Conservation (phyloP, 192 early-diverging fungal species). For the Coemansia pectinata region DNA sequence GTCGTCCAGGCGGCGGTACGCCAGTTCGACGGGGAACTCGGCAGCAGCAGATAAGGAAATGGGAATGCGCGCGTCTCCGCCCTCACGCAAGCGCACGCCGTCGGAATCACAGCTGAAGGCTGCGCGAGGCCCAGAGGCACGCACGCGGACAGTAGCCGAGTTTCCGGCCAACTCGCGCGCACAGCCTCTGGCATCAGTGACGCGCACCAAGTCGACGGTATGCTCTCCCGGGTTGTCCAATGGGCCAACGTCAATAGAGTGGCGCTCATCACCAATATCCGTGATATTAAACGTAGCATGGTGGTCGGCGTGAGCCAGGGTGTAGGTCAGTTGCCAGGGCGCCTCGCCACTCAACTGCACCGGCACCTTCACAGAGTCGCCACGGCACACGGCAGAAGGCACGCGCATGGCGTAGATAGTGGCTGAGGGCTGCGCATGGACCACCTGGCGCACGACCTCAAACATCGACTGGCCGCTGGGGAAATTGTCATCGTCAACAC, state of each 20-base stretch:
- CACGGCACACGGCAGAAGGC: conserved; percentile 21
- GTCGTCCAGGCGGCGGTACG: conserved; percentile 34
- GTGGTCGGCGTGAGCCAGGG: conserved; percentile 27
- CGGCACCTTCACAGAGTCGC: conserved; percentile 37
- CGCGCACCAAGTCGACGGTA: conserved; percentile 35
- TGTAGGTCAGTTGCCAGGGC: conserved; percentile 56
- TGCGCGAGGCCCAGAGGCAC: conserved; percentile 35
- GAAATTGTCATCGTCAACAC: conserved; percentile 49
- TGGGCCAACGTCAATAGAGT: conserved; percentile 24
- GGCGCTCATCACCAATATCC: conserved; percentile 23
- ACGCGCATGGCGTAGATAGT: conserved; percentile 20
- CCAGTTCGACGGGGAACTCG: conserved; percentile 43
- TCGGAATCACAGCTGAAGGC: conserved; percentile 34
- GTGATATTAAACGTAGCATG: conserved; percentile 13
- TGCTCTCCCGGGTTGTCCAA: conserved; percentile 34
- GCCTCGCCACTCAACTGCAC: conserved; percentile 57
- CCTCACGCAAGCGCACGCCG: conserved; percentile 34
- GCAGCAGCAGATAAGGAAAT: conserved; percentile 18
- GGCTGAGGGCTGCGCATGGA: conserved; percentile 52
- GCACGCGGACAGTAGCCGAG: conserved; percentile 28
- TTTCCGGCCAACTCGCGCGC: conserved; percentile 34
- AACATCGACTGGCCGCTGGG: conserved; percentile 42
- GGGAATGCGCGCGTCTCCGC: conserved; percentile 31
- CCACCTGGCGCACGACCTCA: conserved; percentile 18
- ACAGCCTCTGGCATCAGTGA: conserved; percentile 47